A percentile compares a stretch with the other conserved stretches of the same genome.
These are phyloP conservation scores for Gossypium davidsonii DNA, from an alignment of 441 rosid genomes.

Conservation along the genomic window DNA sequence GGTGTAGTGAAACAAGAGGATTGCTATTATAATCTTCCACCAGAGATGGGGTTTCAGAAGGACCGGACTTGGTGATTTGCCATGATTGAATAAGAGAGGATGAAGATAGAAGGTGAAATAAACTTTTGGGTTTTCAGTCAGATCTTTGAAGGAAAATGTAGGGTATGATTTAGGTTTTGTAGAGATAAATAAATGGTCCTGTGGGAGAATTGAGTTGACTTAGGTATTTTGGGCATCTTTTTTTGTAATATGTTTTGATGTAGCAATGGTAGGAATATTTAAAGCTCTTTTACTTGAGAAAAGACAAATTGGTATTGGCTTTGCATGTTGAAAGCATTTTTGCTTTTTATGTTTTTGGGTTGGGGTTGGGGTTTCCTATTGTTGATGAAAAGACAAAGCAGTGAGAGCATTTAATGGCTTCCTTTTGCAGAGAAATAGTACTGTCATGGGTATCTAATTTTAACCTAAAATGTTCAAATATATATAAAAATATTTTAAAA, in stretches of 20 bases:
- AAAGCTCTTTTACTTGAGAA: neutral
- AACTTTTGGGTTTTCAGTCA: conserved; percentile 18
- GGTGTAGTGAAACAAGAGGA: conserved; percentile 25
- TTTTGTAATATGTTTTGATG: neutral
- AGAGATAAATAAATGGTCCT: neutral
- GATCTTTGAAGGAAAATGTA: neutral
- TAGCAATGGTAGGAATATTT: neutral
- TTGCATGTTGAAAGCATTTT: conserved; percentile 4
- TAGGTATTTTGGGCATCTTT: neutral
- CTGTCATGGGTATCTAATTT: neutral
- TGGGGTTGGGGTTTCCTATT: neutral
- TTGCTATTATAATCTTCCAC: conserved; percentile 34
- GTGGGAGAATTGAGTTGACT: neutral
- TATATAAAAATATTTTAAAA: too few species aligned
- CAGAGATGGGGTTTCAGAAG: conserved; percentile 37
- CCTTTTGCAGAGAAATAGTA: neutral
- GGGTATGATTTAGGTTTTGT: neutral
- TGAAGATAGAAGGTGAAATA: conserved; percentile 6
- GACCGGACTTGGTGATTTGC: conserved; percentile 31
- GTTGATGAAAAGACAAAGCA: conserved; percentile 7
- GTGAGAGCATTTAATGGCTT: conserved; percentile 11
- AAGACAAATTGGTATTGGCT: neutral
- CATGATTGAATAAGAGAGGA: neutral
- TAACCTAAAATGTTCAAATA: too few species aligned
- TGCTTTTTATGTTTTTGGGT: neutral